Evolutionary conservation across 176 grass and related monocot species (phyloP).

Genomic region (Carex myosuroides): DNA sequence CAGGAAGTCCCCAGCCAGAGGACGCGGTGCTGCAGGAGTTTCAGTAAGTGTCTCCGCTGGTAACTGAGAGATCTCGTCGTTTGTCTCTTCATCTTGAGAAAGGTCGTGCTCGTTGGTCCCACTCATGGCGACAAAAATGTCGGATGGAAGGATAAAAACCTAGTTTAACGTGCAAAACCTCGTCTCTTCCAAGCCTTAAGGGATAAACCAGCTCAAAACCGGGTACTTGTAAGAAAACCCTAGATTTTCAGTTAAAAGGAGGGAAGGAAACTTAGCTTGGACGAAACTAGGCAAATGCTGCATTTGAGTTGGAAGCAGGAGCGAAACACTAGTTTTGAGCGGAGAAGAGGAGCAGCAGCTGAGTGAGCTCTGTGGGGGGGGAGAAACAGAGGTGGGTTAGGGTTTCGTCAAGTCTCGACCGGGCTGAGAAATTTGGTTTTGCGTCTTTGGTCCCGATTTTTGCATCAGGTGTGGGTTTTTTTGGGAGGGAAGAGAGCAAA

Average conservation of each 20-base stretch:
- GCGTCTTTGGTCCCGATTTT: not conserved
- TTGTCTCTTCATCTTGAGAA: constrained; percentile 23
- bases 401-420: not conserved
- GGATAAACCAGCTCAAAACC: constrained; percentile 7
- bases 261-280: constrained; percentile 13
- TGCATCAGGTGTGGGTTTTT: not conserved
- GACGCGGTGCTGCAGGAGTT: not conserved
- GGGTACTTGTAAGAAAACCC: constrained; percentile 1
- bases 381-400: not conserved
- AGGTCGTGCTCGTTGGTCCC: constrained; percentile 25
- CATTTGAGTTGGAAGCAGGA: not conserved
- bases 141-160: not conserved
- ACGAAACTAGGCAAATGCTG: not conserved
- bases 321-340: not conserved
- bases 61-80: constrained; percentile 27
- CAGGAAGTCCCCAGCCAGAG: not conserved
- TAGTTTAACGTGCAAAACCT: not conserved
- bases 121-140: constrained; percentile 22
- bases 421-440: not conserved
- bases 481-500: constrained; percentile 21
- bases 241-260: constrained; percentile 9
- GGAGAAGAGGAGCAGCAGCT: not conserved
- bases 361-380: not conserved
- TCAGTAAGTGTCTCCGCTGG: not conserved
- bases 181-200: not conserved